Evolutionary conservation across 306 rosid genomes (phyloP).

Genomic region (Fagus crenata): DNA sequence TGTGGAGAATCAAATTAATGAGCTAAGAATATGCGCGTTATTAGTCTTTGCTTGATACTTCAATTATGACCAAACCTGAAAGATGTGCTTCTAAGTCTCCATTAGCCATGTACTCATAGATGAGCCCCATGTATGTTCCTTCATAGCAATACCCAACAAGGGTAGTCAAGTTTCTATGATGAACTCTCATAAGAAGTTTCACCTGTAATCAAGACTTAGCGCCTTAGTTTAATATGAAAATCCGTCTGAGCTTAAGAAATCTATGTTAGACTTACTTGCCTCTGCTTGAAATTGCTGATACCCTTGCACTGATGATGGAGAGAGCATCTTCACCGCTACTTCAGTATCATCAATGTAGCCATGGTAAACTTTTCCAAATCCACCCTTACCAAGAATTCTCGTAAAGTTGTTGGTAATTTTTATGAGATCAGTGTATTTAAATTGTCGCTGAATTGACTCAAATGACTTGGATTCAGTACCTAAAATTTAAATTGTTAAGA

Average conservation of each 20-base stretch:
- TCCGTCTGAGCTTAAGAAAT: not conserved
- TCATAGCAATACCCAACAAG: slow-evolving; percentile 57
- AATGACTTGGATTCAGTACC: slow-evolving; percentile 33
- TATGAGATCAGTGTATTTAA: slow-evolving; percentile 49
- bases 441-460: slow-evolving; percentile 41
- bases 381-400: slow-evolving; percentile 52
- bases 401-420: slow-evolving; percentile 45
- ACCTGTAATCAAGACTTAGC: slow-evolving; percentile 33
- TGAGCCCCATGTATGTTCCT: slow-evolving; percentile 48
- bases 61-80: slow-evolving; percentile 31
- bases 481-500: not conserved
- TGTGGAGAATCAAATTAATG: too few species aligned
- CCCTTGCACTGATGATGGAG: slow-evolving; percentile 45
- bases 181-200: slow-evolving; percentile 47
- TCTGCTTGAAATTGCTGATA: slow-evolving; percentile 53
- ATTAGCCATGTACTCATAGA: slow-evolving; percentile 56
- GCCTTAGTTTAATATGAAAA: not conserved
- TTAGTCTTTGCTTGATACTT: too few species aligned
- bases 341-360: slow-evolving; percentile 38
- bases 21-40: too few species aligned
- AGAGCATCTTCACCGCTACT: slow-evolving; percentile 56
- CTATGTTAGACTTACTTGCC: slow-evolving; percentile 28
- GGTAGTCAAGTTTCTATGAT: slow-evolving; percentile 51
- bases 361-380: slow-evolving; percentile 49
- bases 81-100: slow-evolving; percentile 47